Evolutionary conservation across 306 rosid genomes (phyloP).

Genomic region (Fragaria ananassa): DNA sequence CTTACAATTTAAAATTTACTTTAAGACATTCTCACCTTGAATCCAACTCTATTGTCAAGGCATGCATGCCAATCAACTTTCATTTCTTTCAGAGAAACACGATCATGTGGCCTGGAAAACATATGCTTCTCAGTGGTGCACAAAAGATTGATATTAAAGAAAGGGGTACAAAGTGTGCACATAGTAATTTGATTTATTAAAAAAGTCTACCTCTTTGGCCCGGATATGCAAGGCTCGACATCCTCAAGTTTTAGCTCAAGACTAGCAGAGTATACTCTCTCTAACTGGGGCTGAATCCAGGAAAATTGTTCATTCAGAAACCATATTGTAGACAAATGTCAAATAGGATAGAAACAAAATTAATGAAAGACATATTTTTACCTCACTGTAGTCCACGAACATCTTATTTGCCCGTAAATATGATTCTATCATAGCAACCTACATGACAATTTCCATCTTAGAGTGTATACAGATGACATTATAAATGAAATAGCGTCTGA

Average conservation of each 20-base stretch:
- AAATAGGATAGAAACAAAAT: slow-evolving; percentile 1
- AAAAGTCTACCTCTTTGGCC: slow-evolving; percentile 79
- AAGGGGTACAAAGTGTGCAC: slow-evolving; percentile 14
- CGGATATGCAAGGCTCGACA: slow-evolving; percentile 90
- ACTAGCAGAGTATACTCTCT: slow-evolving; percentile 78
- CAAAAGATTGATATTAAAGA: slow-evolving; percentile 11
- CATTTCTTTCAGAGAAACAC: slow-evolving; percentile 89
- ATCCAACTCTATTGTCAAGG: slow-evolving; percentile 89
- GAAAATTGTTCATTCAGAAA: slow-evolving; percentile 28
- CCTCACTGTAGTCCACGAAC: slow-evolving; percentile 94
- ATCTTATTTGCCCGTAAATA: slow-evolving; percentile 78
- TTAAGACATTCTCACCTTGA: slow-evolving; percentile 59
- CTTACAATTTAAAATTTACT: background rate
- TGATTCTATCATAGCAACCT: slow-evolving; percentile 80
- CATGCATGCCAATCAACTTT: slow-evolving; percentile 90
- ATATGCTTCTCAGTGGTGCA: slow-evolving; percentile 26
- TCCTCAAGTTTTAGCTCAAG: slow-evolving; percentile 71
- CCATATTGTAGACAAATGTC: slow-evolving; percentile 13
- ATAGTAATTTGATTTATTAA: slow-evolving; percentile 5
- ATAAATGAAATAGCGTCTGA: background rate
- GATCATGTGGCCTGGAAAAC: slow-evolving; percentile 86
- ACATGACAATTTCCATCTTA: slow-evolving; percentile 34
- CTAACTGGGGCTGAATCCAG: slow-evolving; percentile 69
- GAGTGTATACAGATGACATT: slow-evolving; percentile 20
- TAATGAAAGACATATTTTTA: slow-evolving; percentile 16